Evolutionary conservation across 257 asterid species (phyloP), one percentile per base, ranked within the genome.

Genomic region (Paulownia fortunei): DNA sequence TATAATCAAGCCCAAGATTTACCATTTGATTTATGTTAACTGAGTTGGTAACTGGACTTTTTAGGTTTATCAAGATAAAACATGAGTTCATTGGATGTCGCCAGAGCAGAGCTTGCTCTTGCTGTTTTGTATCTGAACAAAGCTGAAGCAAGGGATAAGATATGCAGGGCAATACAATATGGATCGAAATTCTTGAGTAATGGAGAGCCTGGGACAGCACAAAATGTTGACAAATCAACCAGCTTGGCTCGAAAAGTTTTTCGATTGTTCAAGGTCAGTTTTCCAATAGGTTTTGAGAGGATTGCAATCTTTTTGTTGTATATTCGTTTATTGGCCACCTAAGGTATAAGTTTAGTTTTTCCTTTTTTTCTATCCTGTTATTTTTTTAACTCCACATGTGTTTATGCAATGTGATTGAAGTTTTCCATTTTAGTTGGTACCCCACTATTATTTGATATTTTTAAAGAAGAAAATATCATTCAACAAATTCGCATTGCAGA

Each of bases 71-170:
- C 71, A 68, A 72, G 75, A 75, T 55, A 81, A 65, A 78, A 80
- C 8, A 87, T 91, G 99, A 85, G 94, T 81, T 77, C 97, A 13
- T 74, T 96, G 84, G 97, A 92, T 81, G 96, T 90, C 8, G 91
- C 96, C 69, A 88, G 97, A 84, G 83, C 97, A 2, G 99, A 96
- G 80, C 98, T 96, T 85, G 98, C 90, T 63, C 90, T 96, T 86
- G 94, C 94, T 49, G 94, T 93, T 63, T 72, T 93, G 84, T 96
- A 96, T 83, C 87, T 96, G 76, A 90, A 90, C 91, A 96, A 96
- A 87, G 98, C 97, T 37, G 99, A 96, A 78, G 94, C 98, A 46
- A 92, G 99, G 88, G 99, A 96, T 79, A 96, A 96, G 93, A 92
- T 96, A 83, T 96, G 98, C 90, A 89, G 98, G 92, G 97, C 99